Evolutionary conservation across 2,329 filamentous ascomycete genomes (phyloP), one percentile per base, ranked within the genome.

Genomic region (Aspergillus fumigatus): DNA sequence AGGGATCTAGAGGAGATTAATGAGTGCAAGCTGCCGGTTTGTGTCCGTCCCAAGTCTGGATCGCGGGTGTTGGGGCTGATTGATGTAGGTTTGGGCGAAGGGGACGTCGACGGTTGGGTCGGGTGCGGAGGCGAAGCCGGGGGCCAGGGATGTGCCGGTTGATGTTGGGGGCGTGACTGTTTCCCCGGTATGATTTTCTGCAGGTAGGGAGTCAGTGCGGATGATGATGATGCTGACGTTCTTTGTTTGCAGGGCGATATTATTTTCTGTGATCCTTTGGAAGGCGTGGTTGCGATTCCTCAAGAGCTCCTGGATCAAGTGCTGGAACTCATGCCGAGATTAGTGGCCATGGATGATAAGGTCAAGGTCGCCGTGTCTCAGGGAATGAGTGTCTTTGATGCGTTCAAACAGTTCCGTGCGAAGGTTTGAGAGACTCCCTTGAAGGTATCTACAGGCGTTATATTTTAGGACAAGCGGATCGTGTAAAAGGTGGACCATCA

Each of bases 271-370:
- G 89, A 92, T 68, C 80, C 84, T 4, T 74, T 77, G n/a, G 88
- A 90, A 61, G 88, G 87, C 0, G 82, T 88, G 1, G 87, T 89
- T 11, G 79, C 84, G 27, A 87, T 92, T 56, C 88, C 88, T 1
- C 74, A 76, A 50, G 80, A 79, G 35, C 82, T 84, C 64, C 69
- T 90, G 9, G 77, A 80, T 10, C 79, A 82, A 50, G 82, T 90
- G 21, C 66, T 89, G 11, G 81, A 82, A 50, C 66, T 90, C 61
- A 76, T 88, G 62, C 85, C 86, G 5, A 73, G 71, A 57, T 66
- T 80, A 52, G 73, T 75, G 3, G 67, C 58, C 56, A 83, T 84
- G 41, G 85, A 88, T 68, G 80, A 83, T 51, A 79, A 78, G 67
- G 84, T 86, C n/a, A 85, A 83, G 69, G 78, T 80, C 49, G 87